phyloP scores from a whole-genome alignment of 345 rosid species.

The Ceriops tagal region DNA sequence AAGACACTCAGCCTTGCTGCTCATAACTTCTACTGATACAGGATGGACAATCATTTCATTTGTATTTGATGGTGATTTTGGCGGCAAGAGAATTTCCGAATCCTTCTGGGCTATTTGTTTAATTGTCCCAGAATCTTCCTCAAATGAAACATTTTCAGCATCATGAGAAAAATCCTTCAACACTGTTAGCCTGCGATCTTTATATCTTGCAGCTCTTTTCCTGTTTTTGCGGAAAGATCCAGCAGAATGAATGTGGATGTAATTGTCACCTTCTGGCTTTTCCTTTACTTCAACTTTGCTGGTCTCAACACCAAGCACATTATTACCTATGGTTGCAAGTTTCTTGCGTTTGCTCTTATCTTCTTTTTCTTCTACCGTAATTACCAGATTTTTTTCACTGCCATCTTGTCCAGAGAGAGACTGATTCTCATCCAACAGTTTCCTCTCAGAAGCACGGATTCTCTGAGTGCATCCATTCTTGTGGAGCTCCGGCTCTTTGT shows the following conservation, averaged over 20 bases:
- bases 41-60: conserved; percentile 22
- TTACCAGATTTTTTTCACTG: conserved; percentile 22
- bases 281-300: conserved; percentile 22
- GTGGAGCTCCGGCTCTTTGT: conserved; percentile 52
- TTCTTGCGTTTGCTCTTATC: conserved; percentile 10
- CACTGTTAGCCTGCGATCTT: conserved; percentile 20
- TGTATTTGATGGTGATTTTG: conserved; percentile 22
- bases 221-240: conserved; percentile 33
- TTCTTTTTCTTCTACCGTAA: conserved; percentile 21
- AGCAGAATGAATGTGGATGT: conserved; percentile 14
- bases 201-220: conserved; percentile 41
- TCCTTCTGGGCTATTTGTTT: conserved; percentile 25
- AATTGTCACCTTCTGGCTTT: conserved; percentile 13
- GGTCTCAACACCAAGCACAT: conserved; percentile 23
- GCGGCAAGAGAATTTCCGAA: conserved; percentile 11
- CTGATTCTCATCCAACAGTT: conserved; percentile 30
- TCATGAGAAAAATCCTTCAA: conserved; percentile 12
- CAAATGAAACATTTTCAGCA: conserved; percentile 14
- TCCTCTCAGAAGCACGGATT: conserved; percentile 53
- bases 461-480: conserved; percentile 53
- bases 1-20: conserved; percentile 16
- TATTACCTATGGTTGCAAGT: conserved; percentile 15
- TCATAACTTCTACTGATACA: conserved; percentile 20
- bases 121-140: conserved; percentile 18
- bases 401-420: conserved; percentile 34